Percentiles rank a stretch among this genome's conserved stretches.
These are phyloP conservation scores for Aspergillus eucalypticola DNA, from an alignment of 2,329 filamentous ascomycete genomes.

Conservation along the genomic window DNA sequence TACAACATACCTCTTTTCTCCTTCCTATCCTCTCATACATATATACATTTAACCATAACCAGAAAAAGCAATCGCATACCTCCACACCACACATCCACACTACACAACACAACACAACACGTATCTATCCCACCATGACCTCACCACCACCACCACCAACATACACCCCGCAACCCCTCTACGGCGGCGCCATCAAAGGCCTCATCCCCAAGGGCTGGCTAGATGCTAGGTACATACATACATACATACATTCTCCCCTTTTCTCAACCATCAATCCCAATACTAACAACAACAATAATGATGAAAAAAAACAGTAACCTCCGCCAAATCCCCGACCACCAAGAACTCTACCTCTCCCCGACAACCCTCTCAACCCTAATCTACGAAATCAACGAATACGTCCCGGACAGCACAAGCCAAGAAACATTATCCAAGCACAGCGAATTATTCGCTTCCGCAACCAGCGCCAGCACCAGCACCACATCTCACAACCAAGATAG, in stretches of 20 bases:
- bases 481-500: slow-evolving; percentile 32
- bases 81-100: neutral
- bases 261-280: neutral
- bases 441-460: slow-evolving; percentile 46
- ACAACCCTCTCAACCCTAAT: slow-evolving; percentile 84
- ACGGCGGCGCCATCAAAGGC: slow-evolving; percentile 39
- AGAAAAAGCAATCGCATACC: neutral
- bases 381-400: slow-evolving; percentile 84
- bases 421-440: slow-evolving; percentile 20
- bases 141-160: slow-evolving; percentile 16
- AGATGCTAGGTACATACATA: slow-evolving; percentile 34
- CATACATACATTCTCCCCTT: no score
- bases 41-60: no score
- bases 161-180: slow-evolving; percentile 33
- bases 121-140: neutral
- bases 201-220: slow-evolving; percentile 38
- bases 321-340: slow-evolving; percentile 58
- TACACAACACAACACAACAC: no score
- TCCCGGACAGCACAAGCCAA: slow-evolving; percentile 46
- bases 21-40: no score
- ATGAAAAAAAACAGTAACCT: slow-evolving; percentile 24
- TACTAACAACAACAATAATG: slow-evolving; percentile 12
- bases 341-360: slow-evolving; percentile 87
- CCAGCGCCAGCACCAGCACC: slow-evolving; percentile 40
- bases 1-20: no score